Conservation (phyloP, 2,329 filamentous ascomycete genomes). For the Colletotrichum salicis region DNA sequence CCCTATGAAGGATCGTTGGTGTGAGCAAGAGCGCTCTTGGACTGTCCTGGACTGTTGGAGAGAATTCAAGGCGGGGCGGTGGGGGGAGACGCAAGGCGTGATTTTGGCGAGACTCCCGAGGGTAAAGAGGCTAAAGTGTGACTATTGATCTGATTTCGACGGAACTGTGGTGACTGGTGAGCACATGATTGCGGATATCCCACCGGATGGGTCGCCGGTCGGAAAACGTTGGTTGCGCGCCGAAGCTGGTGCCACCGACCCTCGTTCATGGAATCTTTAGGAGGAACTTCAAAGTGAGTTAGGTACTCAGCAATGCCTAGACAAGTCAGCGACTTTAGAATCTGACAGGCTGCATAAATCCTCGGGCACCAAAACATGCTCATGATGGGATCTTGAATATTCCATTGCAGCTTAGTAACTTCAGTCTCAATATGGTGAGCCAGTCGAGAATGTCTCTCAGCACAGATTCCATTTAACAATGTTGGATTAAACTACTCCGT, state of each 20-base stretch:
- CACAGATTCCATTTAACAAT: too few relatives aligned
- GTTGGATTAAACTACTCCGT: too few relatives aligned
- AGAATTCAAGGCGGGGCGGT: neutral
- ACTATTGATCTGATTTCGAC: neutral
- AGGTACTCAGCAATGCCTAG: too few relatives aligned
- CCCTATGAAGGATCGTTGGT: neutral
- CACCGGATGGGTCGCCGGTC: neutral
- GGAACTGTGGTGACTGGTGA: neutral
- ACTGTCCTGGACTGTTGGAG: neutral
- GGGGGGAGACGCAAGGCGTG: neutral
- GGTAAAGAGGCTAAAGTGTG: neutral
- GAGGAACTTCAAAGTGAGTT: neutral
- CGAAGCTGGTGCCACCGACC: neutral
- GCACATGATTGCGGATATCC: neutral
- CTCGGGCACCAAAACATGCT: too few relatives aligned
- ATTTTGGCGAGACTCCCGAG: neutral
- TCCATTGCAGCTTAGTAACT: too few relatives aligned
- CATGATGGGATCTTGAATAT: too few relatives aligned
- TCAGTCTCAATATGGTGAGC: too few relatives aligned
- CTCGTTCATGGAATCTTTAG: neutral
- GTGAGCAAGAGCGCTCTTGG: neutral
- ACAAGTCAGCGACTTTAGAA: neutral
- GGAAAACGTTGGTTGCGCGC: neutral
- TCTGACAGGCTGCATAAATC: neutral
- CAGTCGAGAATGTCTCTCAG: too few relatives aligned